Base-by-base conservation (phyloP, 2,329 filamentous ascomycete genomes). In the Neofusicoccum cordaticola region DNA sequence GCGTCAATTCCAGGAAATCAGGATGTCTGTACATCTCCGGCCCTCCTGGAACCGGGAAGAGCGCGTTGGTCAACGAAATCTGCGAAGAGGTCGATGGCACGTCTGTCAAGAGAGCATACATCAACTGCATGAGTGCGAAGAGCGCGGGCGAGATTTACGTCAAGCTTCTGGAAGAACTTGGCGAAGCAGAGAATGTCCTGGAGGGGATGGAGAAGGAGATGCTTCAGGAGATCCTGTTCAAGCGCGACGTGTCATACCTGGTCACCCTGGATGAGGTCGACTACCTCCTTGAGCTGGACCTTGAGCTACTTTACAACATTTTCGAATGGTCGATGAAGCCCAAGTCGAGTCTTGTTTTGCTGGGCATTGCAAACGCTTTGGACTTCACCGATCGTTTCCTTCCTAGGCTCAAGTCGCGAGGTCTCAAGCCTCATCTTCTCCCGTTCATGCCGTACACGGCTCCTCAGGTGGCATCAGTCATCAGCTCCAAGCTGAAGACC, bases 91-190 rank as follows among this genome's bases (percentile, higher is more conserved):
- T 89, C 56, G 79, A 81, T 39, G 76, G 81, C 1, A 71, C 77
- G 12, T 77, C 77, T 3, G 81, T 95, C 62, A 88, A 86, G 71
- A 88, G 89, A 62, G 88, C 88, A 2, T 94, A 93, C 73, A 85
- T 99, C 82, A 99, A 99, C 76, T 99, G 95, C 79, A 97, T 97
- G 88, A 97, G 93, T 78, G 88, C 97, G 78, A 96, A 95, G 73
- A 92, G 88, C 39, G 91, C 93, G 2, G 88, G 88, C 69, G 93
- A 97, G 73, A 84, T 99, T 22, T 96, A 96, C 77, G 84, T 85
- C 67, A 93, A 89, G 19, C 81, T 99, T 17, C 79, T 94, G 12
- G 88, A 91, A 68, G 84, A 86, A 63, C 86, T 94, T 47, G 84
- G 84, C 12, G 83, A 88, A 63, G 82, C 84, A 37, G 77, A 79